Evolutionary conservation across 139 green algal species (phyloP), one percentile per base, ranked within the genome.

Genomic region (Auxenochlorella pyrenoidosa): DNA sequence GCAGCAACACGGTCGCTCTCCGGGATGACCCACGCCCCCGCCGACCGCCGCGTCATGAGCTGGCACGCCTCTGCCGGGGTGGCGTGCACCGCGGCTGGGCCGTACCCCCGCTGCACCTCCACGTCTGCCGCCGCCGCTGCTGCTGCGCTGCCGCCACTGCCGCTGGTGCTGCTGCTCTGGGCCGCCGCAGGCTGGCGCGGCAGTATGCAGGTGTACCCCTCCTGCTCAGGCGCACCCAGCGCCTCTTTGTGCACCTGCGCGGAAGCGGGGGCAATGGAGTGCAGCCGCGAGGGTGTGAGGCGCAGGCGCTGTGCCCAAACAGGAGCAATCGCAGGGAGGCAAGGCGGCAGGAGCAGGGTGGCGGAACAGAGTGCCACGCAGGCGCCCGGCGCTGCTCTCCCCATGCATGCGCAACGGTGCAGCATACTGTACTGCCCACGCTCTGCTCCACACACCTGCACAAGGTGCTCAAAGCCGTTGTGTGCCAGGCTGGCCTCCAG

Each of bases 401-500:
- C 66, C 66, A 41, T 21, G 12, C n/a, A n/a, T n/a, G n/a, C n/a
- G n/a, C n/a, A n/a, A n/a, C n/a, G n/a, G n/a, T n/a, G n/a, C n/a
- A n/a, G n/a, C n/a, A n/a, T n/a, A n/a, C n/a, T n/a, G n/a, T n/a
- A 0, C 63, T 36, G 24, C 28, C 63, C 18, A 4, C 5, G 28
- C 63, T 71, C 4, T 34, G 28, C 63, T 6, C 30, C 41, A n/a
- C 66, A 22, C 43, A 86, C 66, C 66, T 86, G 34, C 26, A 97
- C 87, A 5, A 94, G 84, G 36, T 91, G 75, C 34, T 93, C 44
- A 59, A 98, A 97, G 34, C 93, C 93, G 86, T 97, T 98, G 87
- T 94, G 93, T 3, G 71, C 72, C 26, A 97, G 84, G 77, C 86
- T 91, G 36, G 91, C 87, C 32, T 91, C 87, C 36, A 98, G 89